Evolutionary conservation across 225 moss, liverwort and hornwort genomes (phyloP), one percentile per base, ranked within the genome.

Genomic region (Polytrichum formosum): DNA sequence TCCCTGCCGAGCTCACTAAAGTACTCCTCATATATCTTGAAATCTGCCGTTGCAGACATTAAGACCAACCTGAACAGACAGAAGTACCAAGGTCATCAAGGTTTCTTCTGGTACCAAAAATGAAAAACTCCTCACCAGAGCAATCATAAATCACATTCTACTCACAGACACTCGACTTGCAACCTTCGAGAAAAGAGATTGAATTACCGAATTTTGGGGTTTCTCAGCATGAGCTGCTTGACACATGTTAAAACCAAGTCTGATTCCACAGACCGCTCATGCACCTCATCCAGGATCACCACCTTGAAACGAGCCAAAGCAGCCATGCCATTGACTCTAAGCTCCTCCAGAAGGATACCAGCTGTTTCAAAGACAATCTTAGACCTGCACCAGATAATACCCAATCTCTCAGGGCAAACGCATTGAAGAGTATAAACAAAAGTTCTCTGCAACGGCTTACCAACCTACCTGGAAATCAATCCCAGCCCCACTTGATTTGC

Each of bases 41-140:
- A 79, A 71, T 90, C 88, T 53, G 90, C 88, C 18, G 88, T 90
- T 61, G 90, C 90, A 21, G 90, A 90, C 90, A 90, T 90, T 72
- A 90, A 84, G 64, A 90, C 85, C 70, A 90, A 83, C 73, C 90
- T 90, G 75, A 33, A 72, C 60, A 66, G 35, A 79, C 29, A 22
- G 29, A 26, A 59, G 21, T 37, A 28, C 16, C 37, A 21, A 29
- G 56, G 18, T 70, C 7, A 37, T 5, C 37, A 22, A 58, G 26
- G 35, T 35, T 28, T 28, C 46, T 46, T 28, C 46, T 46, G 46
- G 37, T 70, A 73, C 56, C 65, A 64, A 66, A 19, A 61, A 53
- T 28, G 28, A 28, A 10, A 53, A 55, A 30, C 54, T 2, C 33
- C 6, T 63, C 75, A 26, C 13, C 46, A 16, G 46, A 46, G 13